Evolutionary conservation across 768 basidiomycete genomes (phyloP), one percentile per base, ranked within the genome.

Genomic region (Ramaria sp.): DNA sequence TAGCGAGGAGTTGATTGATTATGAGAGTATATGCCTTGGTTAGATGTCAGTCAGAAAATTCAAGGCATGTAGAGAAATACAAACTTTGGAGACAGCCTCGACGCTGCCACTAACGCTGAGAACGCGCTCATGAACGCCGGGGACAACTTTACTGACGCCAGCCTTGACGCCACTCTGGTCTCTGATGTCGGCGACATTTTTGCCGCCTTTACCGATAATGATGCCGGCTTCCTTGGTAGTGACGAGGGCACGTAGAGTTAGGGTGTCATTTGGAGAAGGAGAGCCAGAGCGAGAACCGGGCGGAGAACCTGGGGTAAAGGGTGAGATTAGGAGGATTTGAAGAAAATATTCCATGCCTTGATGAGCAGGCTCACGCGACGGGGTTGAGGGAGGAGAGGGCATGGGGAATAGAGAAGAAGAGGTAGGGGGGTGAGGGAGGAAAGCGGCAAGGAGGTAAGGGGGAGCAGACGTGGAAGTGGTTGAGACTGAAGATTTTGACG

Each of bases 141-240:
- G 82, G 57, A 95, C 92, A 76, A 97, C 95, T 70, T 96, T 98
- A 78, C 87, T 93, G 70, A 99, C 96, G 66, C 96, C 96, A 59
- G 96, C 94, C 72, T 92, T 98, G 73, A 96, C 94, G 60, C 88
- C 92, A 42, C 93, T 95, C 64, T 89, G 85, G 61, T 95, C 90
- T 58, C 96, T 81, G 64, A 99, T 79, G 70, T 94, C 90, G 59
- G 95, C 95, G 64, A 99, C 95, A 65, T 97, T 98, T 75, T 92
- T 91, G 56, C 96, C 96, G 50, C 77, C 93, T 65, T 91, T 96
- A 60, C 95, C 93, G 62, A 97, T 97, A 70, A 96, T 94, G 65
- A 97, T 84, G 61, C 94, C 94, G 52, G 91, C 92, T 68, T 98
- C 94, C 73, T 95, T 96, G 60, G 92, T 95, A 69, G 83, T 89